Conservation (phyloP, 1,284 basidiomycete genomes). For the Puccinia triticina region DNA sequence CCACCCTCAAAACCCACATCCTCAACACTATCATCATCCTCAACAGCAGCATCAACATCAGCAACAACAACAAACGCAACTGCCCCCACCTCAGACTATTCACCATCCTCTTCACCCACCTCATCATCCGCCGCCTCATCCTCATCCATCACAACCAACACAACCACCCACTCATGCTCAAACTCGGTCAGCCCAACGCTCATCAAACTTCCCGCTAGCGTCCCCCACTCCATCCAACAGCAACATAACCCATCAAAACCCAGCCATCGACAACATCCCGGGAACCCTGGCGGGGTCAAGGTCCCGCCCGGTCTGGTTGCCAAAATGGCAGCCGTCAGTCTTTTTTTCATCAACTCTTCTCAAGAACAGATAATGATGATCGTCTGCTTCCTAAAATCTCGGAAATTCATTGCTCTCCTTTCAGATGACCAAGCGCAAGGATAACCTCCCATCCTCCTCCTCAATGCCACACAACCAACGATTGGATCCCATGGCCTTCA, state of each 20-base stretch:
- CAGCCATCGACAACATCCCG: not conserved
- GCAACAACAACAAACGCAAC: not conserved
- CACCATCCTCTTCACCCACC: slow-evolving; percentile 1
- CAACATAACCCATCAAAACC: not conserved
- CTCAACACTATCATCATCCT: not conserved
- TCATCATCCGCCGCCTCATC: slow-evolving; percentile 11
- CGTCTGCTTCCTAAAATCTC: not conserved
- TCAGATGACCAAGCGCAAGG: slow-evolving; percentile 42
- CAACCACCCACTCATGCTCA: not conserved
- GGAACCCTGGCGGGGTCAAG: slow-evolving; percentile 30
- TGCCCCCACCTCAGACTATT: not conserved
- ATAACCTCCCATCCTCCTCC: slow-evolving; percentile 13
- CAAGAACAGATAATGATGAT: not conserved
- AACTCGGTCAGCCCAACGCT: not conserved
- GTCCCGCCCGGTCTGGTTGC: slow-evolving; percentile 36
- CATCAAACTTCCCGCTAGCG: not conserved
- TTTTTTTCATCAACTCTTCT: not conserved
- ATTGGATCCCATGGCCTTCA: slow-evolving; percentile 39
- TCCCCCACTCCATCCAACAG: not conserved
- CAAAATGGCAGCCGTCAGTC: slow-evolving; percentile 45
- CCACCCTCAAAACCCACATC: not conserved
- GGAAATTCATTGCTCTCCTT: not conserved
- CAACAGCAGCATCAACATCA: not conserved
- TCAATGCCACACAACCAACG: slow-evolving; percentile 32
- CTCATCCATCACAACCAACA: not conserved